A percentile compares a stretch with the other conserved stretches of the same genome.
phyloP scores from a whole-genome alignment of 257 asterid species.

The Nicotiana attenuata region DNA sequence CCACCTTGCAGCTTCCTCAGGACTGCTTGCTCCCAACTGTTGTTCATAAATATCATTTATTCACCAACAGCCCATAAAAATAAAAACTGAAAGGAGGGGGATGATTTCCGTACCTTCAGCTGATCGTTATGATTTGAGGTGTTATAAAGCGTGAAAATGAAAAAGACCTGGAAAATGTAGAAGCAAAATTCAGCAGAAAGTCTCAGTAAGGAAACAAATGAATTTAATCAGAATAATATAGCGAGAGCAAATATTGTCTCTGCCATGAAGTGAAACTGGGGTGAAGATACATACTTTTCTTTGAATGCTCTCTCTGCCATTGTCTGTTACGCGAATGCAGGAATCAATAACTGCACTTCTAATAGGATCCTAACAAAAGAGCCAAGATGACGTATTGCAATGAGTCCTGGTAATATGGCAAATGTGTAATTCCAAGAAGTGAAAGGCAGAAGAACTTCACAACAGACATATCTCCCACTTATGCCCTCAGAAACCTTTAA shows the following conservation, averaged over 20 bases:
- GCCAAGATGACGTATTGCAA: slow-evolving; percentile 7
- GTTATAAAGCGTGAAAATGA: slow-evolving; percentile 81
- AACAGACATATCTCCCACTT: neutral
- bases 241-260: neutral
- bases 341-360: slow-evolving; percentile 94
- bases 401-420: neutral
- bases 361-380: slow-evolving; percentile 66
- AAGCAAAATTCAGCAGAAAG: slow-evolving; percentile 12
- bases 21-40: slow-evolving; percentile 96
- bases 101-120: slow-evolving; percentile 65
- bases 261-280: slow-evolving; percentile 3
- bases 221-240: slow-evolving; percentile 1
- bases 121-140: slow-evolving; percentile 84
- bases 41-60: neutral
- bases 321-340: slow-evolving; percentile 92
- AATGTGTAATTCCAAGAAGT: neutral
- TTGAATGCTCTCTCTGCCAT: slow-evolving; percentile 93
- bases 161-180: slow-evolving; percentile 59
- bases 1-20: slow-evolving; percentile 98
- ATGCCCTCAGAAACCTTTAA: neutral
- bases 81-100: slow-evolving; percentile 1
- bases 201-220: neutral
- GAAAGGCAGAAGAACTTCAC: neutral
- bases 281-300: slow-evolving; percentile 54
- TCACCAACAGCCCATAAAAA: neutral